These are phyloP conservation scores for Babesia divergens DNA, from an alignment of 169 alveolate genomes.

Conservation along the genomic window DNA sequence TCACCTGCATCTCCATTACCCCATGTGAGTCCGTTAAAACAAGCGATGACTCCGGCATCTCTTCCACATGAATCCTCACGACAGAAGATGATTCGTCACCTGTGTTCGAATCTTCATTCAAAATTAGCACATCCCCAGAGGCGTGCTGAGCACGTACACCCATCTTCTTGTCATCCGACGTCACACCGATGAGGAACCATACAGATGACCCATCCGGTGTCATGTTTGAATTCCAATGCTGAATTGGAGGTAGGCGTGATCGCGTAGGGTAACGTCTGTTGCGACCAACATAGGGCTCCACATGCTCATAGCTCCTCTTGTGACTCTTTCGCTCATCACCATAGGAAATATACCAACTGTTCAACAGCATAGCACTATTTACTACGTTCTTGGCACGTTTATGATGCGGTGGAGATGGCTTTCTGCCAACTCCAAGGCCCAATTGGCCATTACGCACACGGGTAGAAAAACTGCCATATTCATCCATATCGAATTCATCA, in stretches of 20 bases:
- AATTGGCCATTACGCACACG: neutral
- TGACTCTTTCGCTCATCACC: neutral
- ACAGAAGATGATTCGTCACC: neutral
- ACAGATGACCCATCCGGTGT: conserved; percentile 50
- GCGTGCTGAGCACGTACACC: conserved; percentile 4
- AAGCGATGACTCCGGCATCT: conserved; percentile 45
- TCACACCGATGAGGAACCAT: conserved; percentile 51
- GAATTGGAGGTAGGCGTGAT: conserved; percentile 46
- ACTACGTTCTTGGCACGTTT: neutral
- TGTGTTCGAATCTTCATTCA: neutral
- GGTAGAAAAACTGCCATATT: conserved; percentile 1
- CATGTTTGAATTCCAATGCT: conserved; percentile 55
- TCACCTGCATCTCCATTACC: conserved; percentile 27
- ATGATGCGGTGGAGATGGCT: neutral
- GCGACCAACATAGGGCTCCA: neutral
- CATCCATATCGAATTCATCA: conserved; percentile 24
- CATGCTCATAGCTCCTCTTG: neutral
- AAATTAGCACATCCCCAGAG: conserved; percentile 11
- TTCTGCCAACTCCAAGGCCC: neutral
- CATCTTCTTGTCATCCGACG: conserved; percentile 12
- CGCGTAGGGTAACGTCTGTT: conserved; percentile 48
- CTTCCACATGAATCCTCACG: neutral
- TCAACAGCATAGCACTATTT: conserved; percentile 45
- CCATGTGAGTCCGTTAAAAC: conserved; percentile 51
- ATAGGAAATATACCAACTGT: conserved; percentile 51